Conservation (phyloP, 768 basidiomycete species). For the Kwoniella sp. region DNA sequence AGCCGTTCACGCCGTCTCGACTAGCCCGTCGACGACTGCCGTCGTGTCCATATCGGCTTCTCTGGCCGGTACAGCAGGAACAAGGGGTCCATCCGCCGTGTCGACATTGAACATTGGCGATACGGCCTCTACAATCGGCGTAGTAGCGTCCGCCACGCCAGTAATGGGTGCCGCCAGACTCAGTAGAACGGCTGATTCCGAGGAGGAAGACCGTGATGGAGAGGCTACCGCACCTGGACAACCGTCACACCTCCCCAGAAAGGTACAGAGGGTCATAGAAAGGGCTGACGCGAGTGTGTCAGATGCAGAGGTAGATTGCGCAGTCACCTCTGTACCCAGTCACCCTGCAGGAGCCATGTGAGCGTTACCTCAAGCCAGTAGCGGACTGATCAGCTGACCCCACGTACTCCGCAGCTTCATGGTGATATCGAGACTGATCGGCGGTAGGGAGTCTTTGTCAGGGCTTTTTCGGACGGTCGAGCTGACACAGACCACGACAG, state of each 20-base stretch:
- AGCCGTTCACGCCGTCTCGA: background rate
- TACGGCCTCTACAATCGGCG: too few relatives aligned
- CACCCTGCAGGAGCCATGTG: slow-evolving; percentile 18
- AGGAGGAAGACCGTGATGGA: too few relatives aligned
- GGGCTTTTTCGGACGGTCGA: background rate
- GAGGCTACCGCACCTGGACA: too few relatives aligned
- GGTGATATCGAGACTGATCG: slow-evolving; percentile 22
- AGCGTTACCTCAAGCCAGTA: background rate
- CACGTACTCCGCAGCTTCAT: slow-evolving; percentile 18
- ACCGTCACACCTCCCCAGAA: too few relatives aligned
- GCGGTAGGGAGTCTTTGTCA: slow-evolving; percentile 20
- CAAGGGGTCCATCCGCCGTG: too few relatives aligned
- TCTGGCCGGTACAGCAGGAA: too few relatives aligned
- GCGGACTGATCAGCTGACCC: background rate
- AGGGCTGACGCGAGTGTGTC: background rate
- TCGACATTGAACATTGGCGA: too few relatives aligned
- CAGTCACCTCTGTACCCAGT: slow-evolving; percentile 15
- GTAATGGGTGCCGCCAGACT: too few relatives aligned
- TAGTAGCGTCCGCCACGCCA: too few relatives aligned
- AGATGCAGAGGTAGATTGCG: slow-evolving; percentile 11
- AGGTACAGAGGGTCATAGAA: too few relatives aligned
- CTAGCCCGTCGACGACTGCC: background rate
- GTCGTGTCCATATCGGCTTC: background rate
- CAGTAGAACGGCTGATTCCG: too few relatives aligned
- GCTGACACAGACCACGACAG: slow-evolving; percentile 5